Evolutionary conservation across 352 stramenopile species (phyloP), one percentile per base, ranked within the genome.

Genomic region (Pythium periplocum): DNA sequence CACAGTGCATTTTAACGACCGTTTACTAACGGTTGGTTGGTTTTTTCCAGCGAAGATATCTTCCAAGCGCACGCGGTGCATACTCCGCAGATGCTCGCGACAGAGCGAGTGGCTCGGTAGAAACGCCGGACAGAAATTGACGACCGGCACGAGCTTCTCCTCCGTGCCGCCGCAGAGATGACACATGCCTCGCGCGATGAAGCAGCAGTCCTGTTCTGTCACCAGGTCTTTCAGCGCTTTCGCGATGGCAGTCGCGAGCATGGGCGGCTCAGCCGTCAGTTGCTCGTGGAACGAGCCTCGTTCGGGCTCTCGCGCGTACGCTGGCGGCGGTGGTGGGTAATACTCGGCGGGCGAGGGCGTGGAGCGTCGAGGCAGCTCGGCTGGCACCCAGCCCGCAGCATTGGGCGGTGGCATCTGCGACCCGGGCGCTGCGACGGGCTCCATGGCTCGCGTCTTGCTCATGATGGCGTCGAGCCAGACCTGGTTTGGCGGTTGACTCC

Each of bases 111-210:
- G 80, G 38, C 61, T 67, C 31, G 75, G 74, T n/a, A 80, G 59
- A 7, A 76, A 83, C 53, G 74, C 68, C 4, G 80, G 76, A 46
- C 80, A 91, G 48, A 91, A 91, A 49, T 87, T 91, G 51, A 88
- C 75, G 2, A 91, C 80, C 2, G 80, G 74, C 26, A 86, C 69
- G 35, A 68, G 71, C 44, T 81, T 62, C 5, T 61, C 69, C 41
- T 82, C 69, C 33, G 48, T 69, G 39, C 65, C 51, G 42, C 71
- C 76, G 48, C 80, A 91, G 36, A 91, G 52, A 32, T 91, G 80
- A 48, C 80, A 91, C 12, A 83, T 42, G 12, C 80, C 78, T 31
- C 82, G 84, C 26, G 78, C 77, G 55, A 91, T 72, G 57, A 91
- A 91, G 61, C 73, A 84, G 63, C 78, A 85, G 55, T 85, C 68